Percentiles rank a stretch among this genome's conserved stretches.
Conservation (phyloP, 164 flowering plant species). For the Liquidambar formosana region DNA sequence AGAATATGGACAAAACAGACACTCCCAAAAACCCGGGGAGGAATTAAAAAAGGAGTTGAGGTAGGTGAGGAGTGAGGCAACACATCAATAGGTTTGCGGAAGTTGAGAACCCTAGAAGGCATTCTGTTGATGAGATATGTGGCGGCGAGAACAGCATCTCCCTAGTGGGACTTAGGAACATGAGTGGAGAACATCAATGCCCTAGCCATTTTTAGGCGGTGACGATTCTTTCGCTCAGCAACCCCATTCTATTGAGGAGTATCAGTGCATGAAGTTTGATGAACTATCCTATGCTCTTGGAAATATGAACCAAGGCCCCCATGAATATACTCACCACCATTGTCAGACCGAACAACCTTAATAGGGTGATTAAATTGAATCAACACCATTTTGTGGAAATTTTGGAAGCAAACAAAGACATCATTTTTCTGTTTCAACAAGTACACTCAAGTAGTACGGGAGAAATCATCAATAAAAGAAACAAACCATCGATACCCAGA, state of each 20-base stretch:
- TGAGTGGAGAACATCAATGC: not conserved
- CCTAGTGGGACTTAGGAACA: conserved; percentile 3
- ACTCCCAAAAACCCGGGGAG: not conserved
- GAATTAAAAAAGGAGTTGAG: too few species aligned
- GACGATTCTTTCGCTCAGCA: not conserved
- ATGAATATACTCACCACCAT: too few species aligned
- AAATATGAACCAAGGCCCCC: too few species aligned
- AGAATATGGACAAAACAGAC: not conserved
- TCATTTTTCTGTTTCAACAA: too few species aligned
- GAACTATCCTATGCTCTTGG: too few species aligned
- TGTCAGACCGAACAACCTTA: too few species aligned
- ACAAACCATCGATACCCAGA: too few species aligned
- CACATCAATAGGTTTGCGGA: too few species aligned
- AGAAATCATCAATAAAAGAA: conserved; percentile 3
- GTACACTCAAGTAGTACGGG: not conserved
- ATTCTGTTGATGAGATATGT: not conserved
- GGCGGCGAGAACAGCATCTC: not conserved
- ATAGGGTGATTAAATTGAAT: too few species aligned
- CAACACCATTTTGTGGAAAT: not conserved
- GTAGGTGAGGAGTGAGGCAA: too few species aligned
- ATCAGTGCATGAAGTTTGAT: not conserved
- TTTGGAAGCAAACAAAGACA: too few species aligned
- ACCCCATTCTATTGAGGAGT: conserved; percentile 11
- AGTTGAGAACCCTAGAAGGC: not conserved
- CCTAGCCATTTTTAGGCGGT: not conserved